Percentiles rank a stretch among this genome's conserved stretches.
Conservation (phyloP, 345 rosid genomes). For the Salix koriyanagi region DNA sequence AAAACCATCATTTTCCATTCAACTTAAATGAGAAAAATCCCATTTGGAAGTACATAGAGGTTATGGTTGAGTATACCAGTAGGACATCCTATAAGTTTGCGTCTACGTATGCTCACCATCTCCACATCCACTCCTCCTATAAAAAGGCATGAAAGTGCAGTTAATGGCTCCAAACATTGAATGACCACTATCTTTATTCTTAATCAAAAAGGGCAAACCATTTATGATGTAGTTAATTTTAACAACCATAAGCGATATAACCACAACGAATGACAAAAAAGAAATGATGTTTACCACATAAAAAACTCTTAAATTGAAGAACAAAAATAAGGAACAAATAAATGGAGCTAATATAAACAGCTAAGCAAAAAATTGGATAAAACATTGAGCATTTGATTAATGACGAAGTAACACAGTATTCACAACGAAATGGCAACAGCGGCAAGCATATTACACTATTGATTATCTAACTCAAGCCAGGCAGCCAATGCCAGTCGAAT, state of each 20-base stretch:
- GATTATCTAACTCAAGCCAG: not conserved
- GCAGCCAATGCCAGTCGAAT: not conserved
- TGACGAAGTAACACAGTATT: not conserved
- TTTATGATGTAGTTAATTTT: not conserved
- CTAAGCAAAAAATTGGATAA: no score
- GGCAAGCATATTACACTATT: not conserved
- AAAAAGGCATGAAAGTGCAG: not conserved
- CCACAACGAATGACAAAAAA: not conserved
- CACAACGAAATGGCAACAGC: not conserved
- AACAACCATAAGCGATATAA: not conserved
- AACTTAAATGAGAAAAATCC: not conserved
- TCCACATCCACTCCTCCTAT: conserved; percentile 15
- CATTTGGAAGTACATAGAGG: not conserved
- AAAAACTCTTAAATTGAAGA: no score
- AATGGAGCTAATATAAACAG: not conserved
- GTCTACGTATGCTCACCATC: conserved; percentile 30
- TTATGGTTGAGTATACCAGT: conserved; percentile 13
- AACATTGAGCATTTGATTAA: not conserved
- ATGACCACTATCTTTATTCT: not conserved
- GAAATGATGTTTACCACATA: no score
- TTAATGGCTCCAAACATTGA: conserved; percentile 1
- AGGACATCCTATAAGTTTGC: conserved; percentile 7
- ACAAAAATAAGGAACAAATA: not conserved
- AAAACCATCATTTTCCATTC: not conserved
- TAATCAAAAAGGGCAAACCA: not conserved